These are phyloP conservation scores for Cocos nucifera DNA, from an alignment of 176 grass and related monocot genomes.

Conservation along the genomic window DNA sequence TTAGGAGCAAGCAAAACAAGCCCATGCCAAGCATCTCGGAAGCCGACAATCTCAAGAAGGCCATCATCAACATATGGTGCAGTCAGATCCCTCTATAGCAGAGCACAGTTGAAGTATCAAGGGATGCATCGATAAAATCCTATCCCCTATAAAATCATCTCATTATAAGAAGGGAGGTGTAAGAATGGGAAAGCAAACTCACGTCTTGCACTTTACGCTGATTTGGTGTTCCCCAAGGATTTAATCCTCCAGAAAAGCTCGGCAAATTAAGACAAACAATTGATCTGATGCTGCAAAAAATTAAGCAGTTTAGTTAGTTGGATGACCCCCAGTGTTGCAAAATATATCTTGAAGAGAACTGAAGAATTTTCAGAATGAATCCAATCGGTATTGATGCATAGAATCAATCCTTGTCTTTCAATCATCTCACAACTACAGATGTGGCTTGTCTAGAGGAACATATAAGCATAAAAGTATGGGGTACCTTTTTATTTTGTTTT, in stretches of 20 bases:
- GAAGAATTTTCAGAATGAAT: too few species aligned
- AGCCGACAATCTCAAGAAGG: conserved; percentile 76
- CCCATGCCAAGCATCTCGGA: conserved; percentile 90
- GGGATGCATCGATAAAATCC: too few species aligned
- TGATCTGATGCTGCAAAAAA: conserved; percentile 45
- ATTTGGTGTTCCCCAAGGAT: conserved; percentile 58
- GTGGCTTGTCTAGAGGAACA: too few species aligned
- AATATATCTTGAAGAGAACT: too few species aligned
- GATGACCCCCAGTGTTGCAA: too few species aligned
- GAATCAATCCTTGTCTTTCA: too few species aligned
- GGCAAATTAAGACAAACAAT: conserved; percentile 61
- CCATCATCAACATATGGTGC: conserved; percentile 65
- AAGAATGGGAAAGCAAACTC: conserved; percentile 7
- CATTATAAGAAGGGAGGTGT: background rate
- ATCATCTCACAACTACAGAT: too few species aligned
- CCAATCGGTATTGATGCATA: too few species aligned
- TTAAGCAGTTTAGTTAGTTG: too few species aligned
- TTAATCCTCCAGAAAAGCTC: conserved; percentile 60
- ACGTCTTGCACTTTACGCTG: conserved; percentile 29
- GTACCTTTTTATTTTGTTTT: too few species aligned
- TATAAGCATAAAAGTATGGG: too few species aligned
- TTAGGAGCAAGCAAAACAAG: conserved; percentile 72
- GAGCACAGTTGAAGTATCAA: conserved; percentile 1
- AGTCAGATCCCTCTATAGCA: conserved; percentile 50
- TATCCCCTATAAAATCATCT: too few species aligned